phyloP scores from a whole-genome alignment of 352 stramenopile genomes.

The Phytophthora boehmeriae region DNA sequence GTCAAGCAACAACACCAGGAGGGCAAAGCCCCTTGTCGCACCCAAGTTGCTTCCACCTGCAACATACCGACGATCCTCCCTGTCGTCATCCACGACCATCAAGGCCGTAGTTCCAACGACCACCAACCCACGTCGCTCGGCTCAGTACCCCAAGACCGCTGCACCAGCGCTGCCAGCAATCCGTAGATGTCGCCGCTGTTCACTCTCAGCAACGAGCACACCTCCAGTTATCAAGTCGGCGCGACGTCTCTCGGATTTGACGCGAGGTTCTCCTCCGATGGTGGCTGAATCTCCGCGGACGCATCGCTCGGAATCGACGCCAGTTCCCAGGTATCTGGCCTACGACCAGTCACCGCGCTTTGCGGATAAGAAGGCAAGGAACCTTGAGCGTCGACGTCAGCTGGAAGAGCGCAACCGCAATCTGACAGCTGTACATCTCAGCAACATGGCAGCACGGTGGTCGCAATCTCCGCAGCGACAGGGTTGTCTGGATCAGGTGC shows the following conservation, averaged over 20 bases:
- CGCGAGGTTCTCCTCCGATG: conserved; percentile 1
- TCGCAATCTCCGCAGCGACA: conserved; percentile 19
- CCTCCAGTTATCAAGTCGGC: conserved; percentile 4
- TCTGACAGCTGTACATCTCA: conserved; percentile 4
- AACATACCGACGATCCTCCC: conserved; percentile 13
- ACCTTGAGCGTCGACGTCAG: conserved; percentile 40
- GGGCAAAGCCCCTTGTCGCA: conserved; percentile 4
- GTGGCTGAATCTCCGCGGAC: conserved; percentile 8
- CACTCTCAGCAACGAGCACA: conserved; percentile 3
- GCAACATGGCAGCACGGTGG: conserved; percentile 8
- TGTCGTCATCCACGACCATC: conserved; percentile 2
- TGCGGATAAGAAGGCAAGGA: conserved; percentile 39
- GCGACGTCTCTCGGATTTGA: conserved; percentile 16
- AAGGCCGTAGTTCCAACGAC: conserved; percentile 1
- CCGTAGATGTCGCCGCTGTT: conserved; percentile 17
- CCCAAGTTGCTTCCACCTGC: conserved; percentile 20
- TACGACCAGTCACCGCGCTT: conserved; percentile 45
- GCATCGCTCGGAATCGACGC: conserved; percentile 17
- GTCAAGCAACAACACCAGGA: conserved; percentile 9
- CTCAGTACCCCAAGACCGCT: conserved; percentile 6
- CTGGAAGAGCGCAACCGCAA: conserved; percentile 38
- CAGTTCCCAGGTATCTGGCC: conserved; percentile 37
- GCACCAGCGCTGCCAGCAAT: not conserved
- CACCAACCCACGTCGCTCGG: conserved; percentile 14
- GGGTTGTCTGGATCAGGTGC: conserved; percentile 21